Percentiles rank a stretch among this genome's conserved stretches.
These are phyloP conservation scores for Tirmania nivea DNA, from an alignment of 495 filamentous ascomycete genomes.

Conservation along the genomic window DNA sequence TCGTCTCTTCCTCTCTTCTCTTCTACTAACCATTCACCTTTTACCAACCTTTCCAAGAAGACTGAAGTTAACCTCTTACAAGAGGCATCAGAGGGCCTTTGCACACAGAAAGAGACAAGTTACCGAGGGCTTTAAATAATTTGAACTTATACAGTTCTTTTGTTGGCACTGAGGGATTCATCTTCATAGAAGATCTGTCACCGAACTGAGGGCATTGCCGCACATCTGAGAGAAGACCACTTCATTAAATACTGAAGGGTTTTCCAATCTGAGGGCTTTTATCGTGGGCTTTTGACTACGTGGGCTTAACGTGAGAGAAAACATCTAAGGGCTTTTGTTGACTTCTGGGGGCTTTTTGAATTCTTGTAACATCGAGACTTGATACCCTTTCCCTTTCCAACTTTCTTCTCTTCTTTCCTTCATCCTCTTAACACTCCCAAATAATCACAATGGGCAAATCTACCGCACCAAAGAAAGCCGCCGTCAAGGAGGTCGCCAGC, in stretches of 20 bases:
- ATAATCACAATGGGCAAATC: conserved; percentile 33
- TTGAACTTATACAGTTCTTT: conserved; percentile 5
- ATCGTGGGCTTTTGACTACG: conserved; percentile 1
- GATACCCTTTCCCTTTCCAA: conserved; percentile 4
- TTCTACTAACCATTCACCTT: neutral
- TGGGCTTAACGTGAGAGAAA: neutral
- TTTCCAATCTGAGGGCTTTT: conserved; percentile 13
- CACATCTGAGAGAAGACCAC: neutral
- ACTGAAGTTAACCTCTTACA: conserved; percentile 15
- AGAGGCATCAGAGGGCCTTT: conserved; percentile 12
- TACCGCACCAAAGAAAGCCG: conserved; percentile 26
- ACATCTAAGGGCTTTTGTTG: conserved; percentile 4
- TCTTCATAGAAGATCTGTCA: conserved; percentile 7
- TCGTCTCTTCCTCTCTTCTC: neutral
- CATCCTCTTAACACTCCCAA: neutral
- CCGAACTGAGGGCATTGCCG: neutral
- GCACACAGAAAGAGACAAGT: conserved; percentile 10
- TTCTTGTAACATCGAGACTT: conserved; percentile 6
- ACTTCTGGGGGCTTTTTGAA: conserved; percentile 7
- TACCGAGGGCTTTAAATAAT: conserved; percentile 14
- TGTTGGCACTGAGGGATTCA: conserved; percentile 19
- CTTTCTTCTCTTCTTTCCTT: conserved; percentile 1
- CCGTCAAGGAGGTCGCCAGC: conserved; percentile 8
- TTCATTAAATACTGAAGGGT: neutral
- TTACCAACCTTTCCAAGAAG: conserved; percentile 7